These are phyloP conservation scores for Stenocarpella maydis DNA, from an alignment of 2,329 filamentous ascomycete genomes.

Conservation along the genomic window DNA sequence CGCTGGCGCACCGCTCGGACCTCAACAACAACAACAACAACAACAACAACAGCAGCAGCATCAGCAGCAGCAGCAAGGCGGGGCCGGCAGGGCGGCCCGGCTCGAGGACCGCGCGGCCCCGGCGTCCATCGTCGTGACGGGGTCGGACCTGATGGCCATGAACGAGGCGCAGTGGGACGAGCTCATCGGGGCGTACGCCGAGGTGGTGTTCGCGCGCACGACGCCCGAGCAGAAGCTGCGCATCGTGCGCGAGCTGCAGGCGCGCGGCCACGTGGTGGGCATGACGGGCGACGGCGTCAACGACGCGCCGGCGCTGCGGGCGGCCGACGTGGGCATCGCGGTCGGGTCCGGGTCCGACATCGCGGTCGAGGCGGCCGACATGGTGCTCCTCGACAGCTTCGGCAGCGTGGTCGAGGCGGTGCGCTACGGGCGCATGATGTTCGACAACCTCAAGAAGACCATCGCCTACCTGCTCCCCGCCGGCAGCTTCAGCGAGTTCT, in stretches of 20 bases:
- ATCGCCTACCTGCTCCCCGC: constrained; percentile 79
- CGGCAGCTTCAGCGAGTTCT: constrained; percentile 77
- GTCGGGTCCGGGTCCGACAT: constrained; percentile 84
- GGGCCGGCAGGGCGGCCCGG: constrained; percentile 38
- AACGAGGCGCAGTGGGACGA: constrained; percentile 75
- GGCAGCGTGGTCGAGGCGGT: constrained; percentile 76
- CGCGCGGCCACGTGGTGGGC: constrained; percentile 71
- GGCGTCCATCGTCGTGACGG: constrained; percentile 69
- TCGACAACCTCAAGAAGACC: constrained; percentile 81
- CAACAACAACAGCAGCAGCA: constrained; percentile 33
- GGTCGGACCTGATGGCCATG: constrained; percentile 70
- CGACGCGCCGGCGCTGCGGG: constrained; percentile 81
- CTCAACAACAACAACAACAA: constrained; percentile 32
- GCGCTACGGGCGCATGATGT: constrained; percentile 77
- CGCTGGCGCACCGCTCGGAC: constrained; percentile 25
- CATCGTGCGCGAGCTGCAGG: constrained; percentile 79
- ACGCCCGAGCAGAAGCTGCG: constrained; percentile 82
- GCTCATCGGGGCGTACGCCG: constrained; percentile 68
- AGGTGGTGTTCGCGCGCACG: constrained; percentile 79
- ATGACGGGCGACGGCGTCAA: constrained; percentile 92
- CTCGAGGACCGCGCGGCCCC: constrained; percentile 40
- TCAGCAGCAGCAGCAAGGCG: constrained; percentile 40
- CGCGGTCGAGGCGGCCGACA: constrained; percentile 81
- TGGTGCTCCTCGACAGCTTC: constrained; percentile 82
- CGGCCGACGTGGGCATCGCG: constrained; percentile 84